Percentiles rank a stretch among this genome's conserved stretches.
Evolutionary conservation across 257 asterid species (phyloP).

Genomic region (Salvia splendens): DNA sequence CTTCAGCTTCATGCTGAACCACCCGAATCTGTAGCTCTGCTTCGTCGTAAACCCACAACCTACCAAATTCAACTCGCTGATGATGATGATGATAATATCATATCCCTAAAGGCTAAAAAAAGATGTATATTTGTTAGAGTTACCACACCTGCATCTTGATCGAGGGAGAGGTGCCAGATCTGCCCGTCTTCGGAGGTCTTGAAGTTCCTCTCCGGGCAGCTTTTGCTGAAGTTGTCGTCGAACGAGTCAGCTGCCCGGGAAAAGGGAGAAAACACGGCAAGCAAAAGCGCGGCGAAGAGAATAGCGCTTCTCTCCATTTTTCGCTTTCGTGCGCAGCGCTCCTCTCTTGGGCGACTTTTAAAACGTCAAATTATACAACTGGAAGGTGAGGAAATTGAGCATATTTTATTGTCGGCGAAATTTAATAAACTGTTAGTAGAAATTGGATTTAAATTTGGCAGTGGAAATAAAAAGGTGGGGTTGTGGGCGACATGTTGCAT

Average conservation of each 20-base stretch:
- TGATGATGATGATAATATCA: neutral
- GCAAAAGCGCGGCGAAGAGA: conserved; percentile 36
- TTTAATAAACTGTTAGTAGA: neutral
- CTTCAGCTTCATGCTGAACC: conserved; percentile 94
- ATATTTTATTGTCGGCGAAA: conserved; percentile 20
- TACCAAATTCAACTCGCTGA: conserved; percentile 13
- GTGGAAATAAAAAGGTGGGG: conserved; percentile 27
- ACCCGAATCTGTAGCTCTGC: conserved; percentile 84
- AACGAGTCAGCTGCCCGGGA: conserved; percentile 49
- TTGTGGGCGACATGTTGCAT: conserved; percentile 48
- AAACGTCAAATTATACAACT: conserved; percentile 24
- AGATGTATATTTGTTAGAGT: neutral
- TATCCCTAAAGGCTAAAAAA: too few relatives aligned
- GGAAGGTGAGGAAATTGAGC: neutral
- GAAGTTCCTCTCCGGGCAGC: conserved; percentile 79
- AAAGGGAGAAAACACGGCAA: conserved; percentile 30
- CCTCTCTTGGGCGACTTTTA: conserved; percentile 6
- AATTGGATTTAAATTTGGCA: conserved; percentile 14
- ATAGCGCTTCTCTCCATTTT: conserved; percentile 54
- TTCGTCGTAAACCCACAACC: conserved; percentile 92
- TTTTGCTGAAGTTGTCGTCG: conserved; percentile 68
- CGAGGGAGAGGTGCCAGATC: conserved; percentile 83
- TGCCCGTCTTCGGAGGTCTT: conserved; percentile 86
- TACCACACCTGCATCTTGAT: conserved; percentile 61
- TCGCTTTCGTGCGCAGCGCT: conserved; percentile 19